phyloP scores from a whole-genome alignment of 2,329 filamentous ascomycete genomes.

The Alternaria dauci region DNA sequence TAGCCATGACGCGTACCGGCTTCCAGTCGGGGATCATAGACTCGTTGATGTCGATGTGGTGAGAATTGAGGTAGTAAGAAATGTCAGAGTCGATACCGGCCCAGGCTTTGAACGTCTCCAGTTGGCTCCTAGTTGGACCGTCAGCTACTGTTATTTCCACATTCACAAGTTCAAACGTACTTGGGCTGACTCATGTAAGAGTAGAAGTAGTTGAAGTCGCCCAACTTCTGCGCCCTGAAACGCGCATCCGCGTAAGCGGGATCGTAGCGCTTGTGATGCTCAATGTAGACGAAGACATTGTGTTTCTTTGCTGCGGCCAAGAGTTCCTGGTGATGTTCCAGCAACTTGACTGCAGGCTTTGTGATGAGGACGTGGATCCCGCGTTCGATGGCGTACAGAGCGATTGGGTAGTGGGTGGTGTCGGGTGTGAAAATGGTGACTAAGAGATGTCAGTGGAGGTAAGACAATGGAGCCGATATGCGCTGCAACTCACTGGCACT shows the following conservation, averaged over 20 bases:
- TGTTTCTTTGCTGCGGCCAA: conserved; percentile 75
- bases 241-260: conserved; percentile 90
- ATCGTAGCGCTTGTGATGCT: conserved; percentile 97
- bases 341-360: conserved; percentile 88
- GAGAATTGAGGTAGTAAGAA: conserved; percentile 93
- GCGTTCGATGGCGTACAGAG: conserved; percentile 87
- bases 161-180: conserved; percentile 53
- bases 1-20: conserved; percentile 80
- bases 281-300: conserved; percentile 88
- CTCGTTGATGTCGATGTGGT: conserved; percentile 93
- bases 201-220: conserved; percentile 99
- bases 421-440: conserved; percentile 96
- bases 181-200: conserved; percentile 85
- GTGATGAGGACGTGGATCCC: conserved; percentile 91
- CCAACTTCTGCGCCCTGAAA: conserved; percentile 76
- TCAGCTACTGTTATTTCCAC: conserved; percentile 51
- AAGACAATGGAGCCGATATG: not conserved
- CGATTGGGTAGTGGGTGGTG: conserved; percentile 90
- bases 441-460: conserved; percentile 13
- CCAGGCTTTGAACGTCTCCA: conserved; percentile 95
- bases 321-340: conserved; percentile 80
- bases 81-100: conserved; percentile 92
- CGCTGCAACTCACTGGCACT: conserved; percentile 67
- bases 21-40: conserved; percentile 86
- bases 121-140: conserved; percentile 88